Base-by-base conservation (phyloP, 2,329 filamentous ascomycete species). In the Ustulina deusta region DNA sequence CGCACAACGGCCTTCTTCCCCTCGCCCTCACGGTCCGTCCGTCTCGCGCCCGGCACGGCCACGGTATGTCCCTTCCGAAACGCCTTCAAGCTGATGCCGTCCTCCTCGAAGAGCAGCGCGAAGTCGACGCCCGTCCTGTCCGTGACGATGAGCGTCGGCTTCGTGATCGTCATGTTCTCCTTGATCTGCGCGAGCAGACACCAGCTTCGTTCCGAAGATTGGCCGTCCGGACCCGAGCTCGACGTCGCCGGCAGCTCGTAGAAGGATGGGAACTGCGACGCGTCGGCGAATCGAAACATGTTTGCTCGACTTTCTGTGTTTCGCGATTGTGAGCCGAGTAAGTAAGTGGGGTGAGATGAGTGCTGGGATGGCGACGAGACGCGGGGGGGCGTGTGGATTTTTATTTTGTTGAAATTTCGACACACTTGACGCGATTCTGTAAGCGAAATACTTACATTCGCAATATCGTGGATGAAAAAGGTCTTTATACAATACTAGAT, bases 61-160 rank as follows among this genome's bases (percentile, higher is more conserved):
- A 81, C 74, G 7, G 81, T 82, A 65, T 75, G 74, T 2, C 82
- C 83, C 64, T 80, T 81, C 36, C 76, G 76, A 55, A 83, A 83
- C 52, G 76, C 63, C 40, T 61, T 61, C 6, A 78, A 74, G 66
- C 78, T 78, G 42, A 79, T 75, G 10, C 71, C 69, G 36, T 82
- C 81, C 65, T 82, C 81, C 65, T 82, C 81, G 63, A 84, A 86
- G 0, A 82, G 80, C 7, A 85, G 77, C 2, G 83, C 83, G 69
- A 85, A 85, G 38, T 81, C 77, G 22, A 74, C 70, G 46, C 77
- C 76, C 46, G 73, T 69, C 40, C 78, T 75, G 77, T 86, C 84
- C 38, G 77, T 75, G 20, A 80, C 79, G 59, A 85, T 81, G 1
- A 85, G 79, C 3, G 84, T 86, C 6, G 84, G 83, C 69, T 84